A percentile compares a stretch with the other conserved stretches of the same genome.
Conservation (phyloP, 2,329 filamentous ascomycete species). For the Setomelanomma holmii region DNA sequence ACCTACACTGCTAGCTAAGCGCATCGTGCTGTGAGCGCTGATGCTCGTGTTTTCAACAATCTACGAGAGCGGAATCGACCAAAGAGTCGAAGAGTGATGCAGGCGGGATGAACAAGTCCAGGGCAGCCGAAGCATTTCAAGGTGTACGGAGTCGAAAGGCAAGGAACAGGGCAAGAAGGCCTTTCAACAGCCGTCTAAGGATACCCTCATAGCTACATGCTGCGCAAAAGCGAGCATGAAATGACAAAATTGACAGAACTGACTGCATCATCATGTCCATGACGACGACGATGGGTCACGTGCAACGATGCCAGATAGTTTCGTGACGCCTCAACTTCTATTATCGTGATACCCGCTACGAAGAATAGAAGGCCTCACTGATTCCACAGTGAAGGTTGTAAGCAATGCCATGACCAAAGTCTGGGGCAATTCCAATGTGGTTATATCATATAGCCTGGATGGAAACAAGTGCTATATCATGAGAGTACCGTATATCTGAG, state of each 20-base stretch:
- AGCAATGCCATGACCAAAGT: too few relatives aligned
- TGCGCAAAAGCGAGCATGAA: not conserved
- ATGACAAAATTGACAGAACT: not conserved
- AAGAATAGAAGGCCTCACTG: too few relatives aligned
- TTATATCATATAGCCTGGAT: too few relatives aligned
- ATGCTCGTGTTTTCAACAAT: slow-evolving; percentile 52
- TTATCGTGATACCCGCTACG: too few relatives aligned
- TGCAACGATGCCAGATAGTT: too few relatives aligned
- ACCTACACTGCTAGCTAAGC: slow-evolving; percentile 48
- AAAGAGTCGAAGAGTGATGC: slow-evolving; percentile 1
- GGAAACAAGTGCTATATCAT: too few relatives aligned
- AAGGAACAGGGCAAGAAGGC: slow-evolving; percentile 7
- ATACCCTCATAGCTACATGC: slow-evolving; percentile 4
- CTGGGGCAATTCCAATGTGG: too few relatives aligned
- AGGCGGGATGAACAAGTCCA: slow-evolving; percentile 1
- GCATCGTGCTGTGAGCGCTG: slow-evolving; percentile 34
- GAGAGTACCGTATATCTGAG: too few relatives aligned
- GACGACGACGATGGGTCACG: too few relatives aligned
- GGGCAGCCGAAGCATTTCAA: not conserved
- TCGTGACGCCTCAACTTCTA: too few relatives aligned
- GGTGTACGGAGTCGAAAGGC: slow-evolving; percentile 4
- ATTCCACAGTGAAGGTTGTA: too few relatives aligned
- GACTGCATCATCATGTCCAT: not conserved
- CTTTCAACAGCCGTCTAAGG: slow-evolving; percentile 21
- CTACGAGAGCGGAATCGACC: slow-evolving; percentile 36